These are phyloP conservation scores for Chiua virens DNA, from an alignment of 768 basidiomycete species.

Conservation along the genomic window DNA sequence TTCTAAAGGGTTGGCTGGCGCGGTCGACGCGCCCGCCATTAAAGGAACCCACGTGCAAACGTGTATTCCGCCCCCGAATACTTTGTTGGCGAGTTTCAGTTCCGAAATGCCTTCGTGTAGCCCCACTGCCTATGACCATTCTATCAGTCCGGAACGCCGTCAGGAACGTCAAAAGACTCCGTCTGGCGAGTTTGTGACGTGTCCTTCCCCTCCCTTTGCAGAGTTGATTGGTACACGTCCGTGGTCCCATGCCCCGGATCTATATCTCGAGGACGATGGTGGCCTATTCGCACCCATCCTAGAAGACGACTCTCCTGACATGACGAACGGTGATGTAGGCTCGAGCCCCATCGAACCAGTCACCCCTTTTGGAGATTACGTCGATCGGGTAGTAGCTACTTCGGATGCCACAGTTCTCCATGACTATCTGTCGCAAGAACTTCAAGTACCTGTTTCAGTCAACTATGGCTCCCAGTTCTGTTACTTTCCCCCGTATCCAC, in stretches of 20 bases:
- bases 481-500: conserved; percentile 16
- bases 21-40: conserved; percentile 79
- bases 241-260: conserved; percentile 20
- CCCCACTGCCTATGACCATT: conserved; percentile 34
- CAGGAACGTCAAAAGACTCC: not conserved
- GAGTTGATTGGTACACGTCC: conserved; percentile 12
- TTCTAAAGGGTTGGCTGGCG: conserved; percentile 70
- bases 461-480: conserved; percentile 28
- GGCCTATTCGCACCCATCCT: conserved; percentile 59
- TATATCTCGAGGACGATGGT: conserved; percentile 26
- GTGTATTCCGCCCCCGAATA: conserved; percentile 74
- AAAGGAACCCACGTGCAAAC: conserved; percentile 84
- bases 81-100: conserved; percentile 14
- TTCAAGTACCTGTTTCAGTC: too few relatives aligned
- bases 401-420: conserved; percentile 29
- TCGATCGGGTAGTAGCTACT: conserved; percentile 68
- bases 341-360: conserved; percentile 74
- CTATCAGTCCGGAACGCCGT: not conserved
- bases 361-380: conserved; percentile 75
- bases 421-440: too few relatives aligned
- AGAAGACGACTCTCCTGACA: conserved; percentile 64
- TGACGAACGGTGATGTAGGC: conserved; percentile 47
- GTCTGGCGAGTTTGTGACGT: not conserved
- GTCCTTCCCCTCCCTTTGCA: conserved; percentile 5
- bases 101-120: conserved; percentile 13